Conservation (phyloP, 176 grass and related monocot genomes). For the Rhynchospora tenuis region DNA sequence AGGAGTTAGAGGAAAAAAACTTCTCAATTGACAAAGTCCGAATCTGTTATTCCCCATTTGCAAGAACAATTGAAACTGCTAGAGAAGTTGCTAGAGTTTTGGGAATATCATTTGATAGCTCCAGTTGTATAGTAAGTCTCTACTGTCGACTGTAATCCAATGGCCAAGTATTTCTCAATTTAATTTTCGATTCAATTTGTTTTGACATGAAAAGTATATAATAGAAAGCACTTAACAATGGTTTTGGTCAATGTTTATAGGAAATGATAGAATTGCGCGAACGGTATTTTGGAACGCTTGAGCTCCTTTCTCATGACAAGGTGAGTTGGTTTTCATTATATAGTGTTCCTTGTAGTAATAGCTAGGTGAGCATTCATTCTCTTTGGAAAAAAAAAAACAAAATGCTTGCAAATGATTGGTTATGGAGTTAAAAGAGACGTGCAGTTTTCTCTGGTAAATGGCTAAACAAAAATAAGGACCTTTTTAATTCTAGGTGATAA, state of each 20-base stretch:
- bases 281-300: slow-evolving; percentile 83
- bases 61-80: slow-evolving; percentile 67
- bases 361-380: not conserved
- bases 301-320: slow-evolving; percentile 73
- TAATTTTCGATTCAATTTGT: not conserved
- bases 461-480: not conserved
- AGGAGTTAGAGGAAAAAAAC: slow-evolving; percentile 60
- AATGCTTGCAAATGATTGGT: not conserved
- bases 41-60: slow-evolving; percentile 76
- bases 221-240: not conserved
- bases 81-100: slow-evolving; percentile 53
- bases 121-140: slow-evolving; percentile 46
- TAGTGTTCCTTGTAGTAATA: not conserved
- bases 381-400: not conserved
- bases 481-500: not conserved
- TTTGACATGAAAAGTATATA: not conserved
- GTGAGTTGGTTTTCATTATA: slow-evolving; percentile 21
- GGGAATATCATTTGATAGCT: slow-evolving; percentile 50
- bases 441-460: not conserved
- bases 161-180: not conserved
- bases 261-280: slow-evolving; percentile 47
- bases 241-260: slow-evolving; percentile 29
- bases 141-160: not conserved
- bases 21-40: slow-evolving; percentile 39
- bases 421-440: not conserved